Conservation (phyloP, 1,139 yeast genomes). For the Taiozyma sp. region DNA sequence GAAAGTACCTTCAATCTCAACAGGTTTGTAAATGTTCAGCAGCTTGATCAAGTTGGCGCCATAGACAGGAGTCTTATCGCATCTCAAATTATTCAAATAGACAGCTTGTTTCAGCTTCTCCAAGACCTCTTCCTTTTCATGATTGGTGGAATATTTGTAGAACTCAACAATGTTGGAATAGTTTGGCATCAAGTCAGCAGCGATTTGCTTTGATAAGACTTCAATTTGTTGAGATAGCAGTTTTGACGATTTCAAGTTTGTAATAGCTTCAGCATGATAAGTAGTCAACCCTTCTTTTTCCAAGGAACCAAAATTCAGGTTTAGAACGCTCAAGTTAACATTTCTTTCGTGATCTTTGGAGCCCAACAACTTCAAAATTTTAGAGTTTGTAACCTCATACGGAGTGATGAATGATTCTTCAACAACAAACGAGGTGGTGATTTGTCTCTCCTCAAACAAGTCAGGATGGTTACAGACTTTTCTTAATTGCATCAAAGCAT, state of each 20-base stretch:
- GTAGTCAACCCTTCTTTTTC: slow-evolving; percentile 40
- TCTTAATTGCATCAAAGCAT: slow-evolving; percentile 95
- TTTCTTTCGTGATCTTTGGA: slow-evolving; percentile 25
- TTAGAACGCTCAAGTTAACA: slow-evolving; percentile 54
- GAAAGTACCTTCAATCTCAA: slow-evolving; percentile 9
- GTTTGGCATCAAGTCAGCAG: slow-evolving; percentile 33
- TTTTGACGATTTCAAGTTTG: slow-evolving; percentile 21
- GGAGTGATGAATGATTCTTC: slow-evolving; percentile 55
- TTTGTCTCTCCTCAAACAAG: slow-evolving; percentile 92
- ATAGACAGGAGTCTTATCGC: slow-evolving; percentile 52
- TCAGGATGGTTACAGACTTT: slow-evolving; percentile 98
- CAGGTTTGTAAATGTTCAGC: slow-evolving; percentile 22
- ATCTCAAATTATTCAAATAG: slow-evolving; percentile 62
- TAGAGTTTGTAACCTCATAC: slow-evolving; percentile 40
- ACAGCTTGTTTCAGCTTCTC: slow-evolving; percentile 51
- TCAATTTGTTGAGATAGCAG: slow-evolving; percentile 41
- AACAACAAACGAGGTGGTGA: slow-evolving; percentile 83
- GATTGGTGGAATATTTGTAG: slow-evolving; percentile 50
- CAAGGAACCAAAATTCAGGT: slow-evolving; percentile 50
- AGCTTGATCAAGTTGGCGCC: slow-evolving; percentile 42
- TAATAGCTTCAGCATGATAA: slow-evolving; percentile 44
- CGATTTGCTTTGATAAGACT: slow-evolving; percentile 30
- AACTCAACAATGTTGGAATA: slow-evolving; percentile 53
- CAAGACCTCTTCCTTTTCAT: slow-evolving; percentile 45
- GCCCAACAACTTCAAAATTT: slow-evolving; percentile 38